These are phyloP conservation scores for Funneliformis caledonium DNA, from an alignment of 371 early-diverging fungal genomes.

Conservation along the genomic window DNA sequence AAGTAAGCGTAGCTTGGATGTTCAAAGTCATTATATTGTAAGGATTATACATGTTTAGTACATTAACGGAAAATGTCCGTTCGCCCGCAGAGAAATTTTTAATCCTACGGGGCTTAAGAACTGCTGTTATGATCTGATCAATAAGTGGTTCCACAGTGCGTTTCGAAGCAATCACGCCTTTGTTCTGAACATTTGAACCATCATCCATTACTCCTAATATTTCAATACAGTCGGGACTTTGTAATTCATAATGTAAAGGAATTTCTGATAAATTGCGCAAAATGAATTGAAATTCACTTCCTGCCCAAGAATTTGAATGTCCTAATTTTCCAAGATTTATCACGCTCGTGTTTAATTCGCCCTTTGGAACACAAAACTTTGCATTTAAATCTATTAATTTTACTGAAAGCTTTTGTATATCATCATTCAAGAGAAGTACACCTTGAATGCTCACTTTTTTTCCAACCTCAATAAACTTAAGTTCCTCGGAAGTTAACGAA, in stretches of 20 bases:
- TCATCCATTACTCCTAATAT: conserved; percentile 47
- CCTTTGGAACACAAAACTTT: conserved; percentile 65
- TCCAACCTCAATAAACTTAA: conserved; percentile 55
- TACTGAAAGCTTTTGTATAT: conserved; percentile 55
- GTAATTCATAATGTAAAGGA: conserved; percentile 65
- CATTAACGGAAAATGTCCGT: conserved; percentile 54
- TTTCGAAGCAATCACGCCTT: conserved; percentile 41
- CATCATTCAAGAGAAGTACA: conserved; percentile 64
- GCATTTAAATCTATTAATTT: conserved; percentile 65
- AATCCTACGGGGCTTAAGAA: conserved; percentile 64
- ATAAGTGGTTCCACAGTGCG: conserved; percentile 47
- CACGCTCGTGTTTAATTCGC: conserved; percentile 56
- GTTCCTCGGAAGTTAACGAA: conserved; percentile 52
- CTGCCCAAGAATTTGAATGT: conserved; percentile 74
- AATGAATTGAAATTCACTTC: conserved; percentile 61
- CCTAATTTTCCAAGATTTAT: conserved; percentile 82
- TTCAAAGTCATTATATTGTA: conserved; percentile 59
- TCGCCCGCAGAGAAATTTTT: conserved; percentile 60
- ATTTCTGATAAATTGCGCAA: conserved; percentile 70
- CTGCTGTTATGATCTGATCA: conserved; percentile 52
- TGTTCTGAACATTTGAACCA: conserved; percentile 24
- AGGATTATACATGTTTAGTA: conserved; percentile 73
- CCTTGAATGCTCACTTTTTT: conserved; percentile 62
- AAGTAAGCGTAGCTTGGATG: conserved; percentile 67
- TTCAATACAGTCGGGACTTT: conserved; percentile 56